Conservation (phyloP, 495 filamentous ascomycete genomes). For the Lasiosphaeria ovina region DNA sequence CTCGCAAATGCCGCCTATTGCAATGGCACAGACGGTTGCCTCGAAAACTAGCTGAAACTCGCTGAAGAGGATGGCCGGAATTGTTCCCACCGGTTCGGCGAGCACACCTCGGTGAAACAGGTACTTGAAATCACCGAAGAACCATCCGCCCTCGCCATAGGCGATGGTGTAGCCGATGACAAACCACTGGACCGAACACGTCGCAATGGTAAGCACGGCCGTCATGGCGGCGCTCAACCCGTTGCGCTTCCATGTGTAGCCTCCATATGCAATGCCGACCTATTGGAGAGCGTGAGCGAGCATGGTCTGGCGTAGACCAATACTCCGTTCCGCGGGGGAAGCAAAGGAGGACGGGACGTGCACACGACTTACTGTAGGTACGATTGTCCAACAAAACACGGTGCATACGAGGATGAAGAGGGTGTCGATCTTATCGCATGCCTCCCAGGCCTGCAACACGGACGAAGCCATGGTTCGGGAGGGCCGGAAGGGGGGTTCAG, state of each 20-base stretch:
- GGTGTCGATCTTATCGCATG: conserved; percentile 29
- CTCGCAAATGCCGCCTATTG: conserved; percentile 30
- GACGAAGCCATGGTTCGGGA: conserved; percentile 19
- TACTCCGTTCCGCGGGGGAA: background rate
- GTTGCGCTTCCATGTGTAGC: conserved; percentile 30
- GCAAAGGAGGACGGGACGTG: background rate
- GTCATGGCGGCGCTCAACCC: conserved; percentile 25
- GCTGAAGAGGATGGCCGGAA: conserved; percentile 29
- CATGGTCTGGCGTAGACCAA: background rate
- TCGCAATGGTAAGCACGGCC: conserved; percentile 26
- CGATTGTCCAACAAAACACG: conserved; percentile 31
- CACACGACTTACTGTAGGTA: conserved; percentile 23
- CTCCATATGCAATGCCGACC: conserved; percentile 31
- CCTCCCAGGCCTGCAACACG: conserved; percentile 25
- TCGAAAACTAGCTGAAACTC: conserved; percentile 32
- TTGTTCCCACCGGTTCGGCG: conserved; percentile 26
- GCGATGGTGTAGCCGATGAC: conserved; percentile 28
- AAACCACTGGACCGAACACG: conserved; percentile 32
- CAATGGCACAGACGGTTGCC: conserved; percentile 31
- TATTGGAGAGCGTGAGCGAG: conserved; percentile 7
- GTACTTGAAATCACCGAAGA: conserved; percentile 26
- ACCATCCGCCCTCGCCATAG: conserved; percentile 28
- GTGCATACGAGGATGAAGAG: conserved; percentile 32
- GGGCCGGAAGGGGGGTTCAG: background rate
- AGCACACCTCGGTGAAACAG: conserved; percentile 24